Evolutionary conservation across 371 early-diverging fungal genomes (phyloP), one percentile per base, ranked within the genome.

Genomic region (Thermomucor indicae-seudaticae): DNA sequence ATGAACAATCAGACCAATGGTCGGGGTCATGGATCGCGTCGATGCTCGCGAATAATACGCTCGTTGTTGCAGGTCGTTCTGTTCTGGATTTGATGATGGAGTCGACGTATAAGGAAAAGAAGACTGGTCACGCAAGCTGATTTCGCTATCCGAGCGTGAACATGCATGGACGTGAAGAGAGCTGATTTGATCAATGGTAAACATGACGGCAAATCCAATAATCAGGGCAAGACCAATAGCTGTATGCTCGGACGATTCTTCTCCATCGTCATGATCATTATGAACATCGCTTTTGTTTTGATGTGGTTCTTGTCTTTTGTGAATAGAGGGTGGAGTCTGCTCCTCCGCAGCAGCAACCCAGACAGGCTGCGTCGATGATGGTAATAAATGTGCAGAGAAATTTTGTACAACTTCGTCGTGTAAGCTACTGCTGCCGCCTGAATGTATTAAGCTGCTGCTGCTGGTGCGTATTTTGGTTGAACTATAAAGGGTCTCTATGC

Each of bases 131-230:
- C 24, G 17, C 32, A 35, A 22, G 24, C 34, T 30, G n/a, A 48
- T 30, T 17, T 47, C 49, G 24, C 53, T 60, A 37, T 53, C 57
- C 8, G 22, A 64, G 49, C 16, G 47, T 57, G 68, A 51, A 40
- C 48, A 40, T 6, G 54, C 38, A 49, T 81, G 83, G 11, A 69
- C 52, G 53, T 85, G 81, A 12, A 72, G 61, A 0, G 83, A 76
- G 35, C 79, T 79, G 40, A 86, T 57, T 54, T 88, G 85, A 27
- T 57, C 57, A 5, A 51, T 59, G 31, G 93, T 62, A 56, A 94
- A 92, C 96, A 96, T 96, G 57, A 89, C 63, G 11, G 79, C 78
- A 65, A 95, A 96, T 19, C 96, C 96, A n/a, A 87, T 49, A 5
- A 86, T 64, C 39, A 94, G 65, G 7, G 92, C 75, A 35, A 90